Evolutionary conservation across 306 rosid genomes (phyloP).

Genomic region (Trifolium repens): DNA sequence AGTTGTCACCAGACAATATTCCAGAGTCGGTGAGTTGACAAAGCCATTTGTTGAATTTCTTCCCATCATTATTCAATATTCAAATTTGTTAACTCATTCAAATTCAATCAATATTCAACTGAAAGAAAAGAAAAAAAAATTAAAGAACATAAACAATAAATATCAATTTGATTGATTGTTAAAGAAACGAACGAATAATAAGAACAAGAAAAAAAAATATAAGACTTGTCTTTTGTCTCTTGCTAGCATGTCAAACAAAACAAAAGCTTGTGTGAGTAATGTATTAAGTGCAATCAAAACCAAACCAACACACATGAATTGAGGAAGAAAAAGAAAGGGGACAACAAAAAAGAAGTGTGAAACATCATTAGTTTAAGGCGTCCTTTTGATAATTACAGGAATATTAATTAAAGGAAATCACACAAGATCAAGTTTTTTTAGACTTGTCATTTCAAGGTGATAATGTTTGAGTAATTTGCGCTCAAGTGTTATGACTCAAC

Average conservation of each 20-base stretch:
- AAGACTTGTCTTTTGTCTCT: slow-evolving; percentile 12
- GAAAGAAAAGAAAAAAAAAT: not conserved
- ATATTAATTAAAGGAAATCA: too few relatives aligned
- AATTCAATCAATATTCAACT: not conserved
- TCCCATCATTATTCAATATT: slow-evolving; percentile 5
- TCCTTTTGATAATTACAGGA: not conserved
- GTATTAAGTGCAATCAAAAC: slow-evolving; percentile 3
- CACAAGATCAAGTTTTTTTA: too few relatives aligned
- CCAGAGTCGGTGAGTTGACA: slow-evolving; percentile 25
- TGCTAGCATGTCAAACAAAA: slow-evolving; percentile 18
- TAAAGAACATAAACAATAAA: not conserved
- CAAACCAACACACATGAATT: not conserved
- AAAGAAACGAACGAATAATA: slow-evolving; percentile 31
- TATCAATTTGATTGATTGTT: not conserved
- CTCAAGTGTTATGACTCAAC: too few relatives aligned
- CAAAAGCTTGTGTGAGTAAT: slow-evolving; percentile 15
- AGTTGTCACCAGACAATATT: slow-evolving; percentile 10
- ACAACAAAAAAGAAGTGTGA: not conserved
- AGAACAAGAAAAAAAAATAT: not conserved
- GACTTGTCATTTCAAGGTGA: too few relatives aligned
- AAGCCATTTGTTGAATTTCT: not conserved
- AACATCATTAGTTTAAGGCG: not conserved
- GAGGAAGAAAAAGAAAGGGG: not conserved
- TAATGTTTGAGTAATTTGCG: too few relatives aligned
- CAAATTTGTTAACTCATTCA: not conserved